Percentiles rank a stretch among this genome's conserved stretches.
Conservation (phyloP, 164 flowering plant genomes). For the Echeveria elegans region DNA sequence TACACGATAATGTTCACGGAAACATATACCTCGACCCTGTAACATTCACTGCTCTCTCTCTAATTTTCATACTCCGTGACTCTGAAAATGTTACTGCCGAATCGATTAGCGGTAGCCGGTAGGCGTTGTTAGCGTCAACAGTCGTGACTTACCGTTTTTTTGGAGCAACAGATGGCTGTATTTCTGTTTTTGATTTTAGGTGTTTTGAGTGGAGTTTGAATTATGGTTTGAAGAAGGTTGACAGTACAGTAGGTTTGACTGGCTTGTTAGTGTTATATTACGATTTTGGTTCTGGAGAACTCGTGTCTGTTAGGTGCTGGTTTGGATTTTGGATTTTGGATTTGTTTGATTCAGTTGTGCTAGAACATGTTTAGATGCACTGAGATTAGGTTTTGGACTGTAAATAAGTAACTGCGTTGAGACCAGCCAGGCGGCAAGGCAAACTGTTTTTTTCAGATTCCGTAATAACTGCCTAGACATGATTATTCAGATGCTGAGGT, state of each 20-base stretch:
- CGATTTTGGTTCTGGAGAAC: background rate
- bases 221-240: background rate
- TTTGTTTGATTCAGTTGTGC: background rate
- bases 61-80: background rate
- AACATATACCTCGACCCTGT: constrained; percentile 22
- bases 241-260: background rate
- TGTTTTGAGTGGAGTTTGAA: background rate
- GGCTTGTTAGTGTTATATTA: background rate
- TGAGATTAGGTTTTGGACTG: background rate
- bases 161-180: background rate
- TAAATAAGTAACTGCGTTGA: background rate
- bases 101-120: background rate
- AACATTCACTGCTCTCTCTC: background rate
- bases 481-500: too few species aligned
- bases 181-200: background rate
- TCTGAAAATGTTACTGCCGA: background rate
- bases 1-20: constrained; percentile 25
- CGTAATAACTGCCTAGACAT: too few species aligned
- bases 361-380: background rate
- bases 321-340: background rate
- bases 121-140: background rate
- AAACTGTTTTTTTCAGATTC: too few species aligned
- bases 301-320: background rate
- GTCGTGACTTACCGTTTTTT: background rate
- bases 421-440: too few species aligned